A percentile compares a stretch with the other conserved stretches of the same genome.
Evolutionary conservation across 2,329 filamentous ascomycete species (phyloP).

Genomic region (Aspergillus sergii): DNA sequence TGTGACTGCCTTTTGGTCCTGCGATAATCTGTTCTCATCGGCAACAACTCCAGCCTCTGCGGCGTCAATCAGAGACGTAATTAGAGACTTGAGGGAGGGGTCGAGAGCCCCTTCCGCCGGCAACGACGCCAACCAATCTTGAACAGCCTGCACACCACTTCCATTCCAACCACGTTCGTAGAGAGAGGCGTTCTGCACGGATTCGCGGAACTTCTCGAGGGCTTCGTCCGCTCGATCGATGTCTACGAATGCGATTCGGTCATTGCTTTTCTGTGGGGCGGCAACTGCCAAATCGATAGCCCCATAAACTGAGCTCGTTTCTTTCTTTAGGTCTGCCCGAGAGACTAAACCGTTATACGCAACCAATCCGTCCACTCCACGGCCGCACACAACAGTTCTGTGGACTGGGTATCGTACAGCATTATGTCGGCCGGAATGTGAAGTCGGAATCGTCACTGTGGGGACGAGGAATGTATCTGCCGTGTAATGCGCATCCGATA

Average conservation of each 20-base stretch:
- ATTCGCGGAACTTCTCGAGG: slow-evolving; percentile 68
- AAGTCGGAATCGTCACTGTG: slow-evolving; percentile 68
- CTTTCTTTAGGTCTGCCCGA: slow-evolving; percentile 33
- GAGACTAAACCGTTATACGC: slow-evolving; percentile 37
- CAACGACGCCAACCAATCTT: slow-evolving; percentile 62
- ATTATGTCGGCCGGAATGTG: slow-evolving; percentile 65
- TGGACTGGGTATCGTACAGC: slow-evolving; percentile 82
- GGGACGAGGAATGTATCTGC: slow-evolving; percentile 74
- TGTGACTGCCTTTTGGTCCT: slow-evolving; percentile 34
- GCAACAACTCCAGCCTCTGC: slow-evolving; percentile 36
- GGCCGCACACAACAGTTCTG: slow-evolving; percentile 72
- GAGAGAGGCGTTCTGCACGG: slow-evolving; percentile 67
- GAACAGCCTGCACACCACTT: slow-evolving; percentile 68
- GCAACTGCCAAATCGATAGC: slow-evolving; percentile 52
- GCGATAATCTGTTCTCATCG: slow-evolving; percentile 32
- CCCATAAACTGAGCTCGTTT: slow-evolving; percentile 36
- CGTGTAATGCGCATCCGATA: slow-evolving; percentile 52
- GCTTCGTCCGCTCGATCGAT: slow-evolving; percentile 64
- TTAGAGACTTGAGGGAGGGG: slow-evolving; percentile 65
- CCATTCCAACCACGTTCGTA: slow-evolving; percentile 75
- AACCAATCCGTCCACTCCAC: slow-evolving; percentile 69
- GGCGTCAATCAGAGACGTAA: slow-evolving; percentile 64
- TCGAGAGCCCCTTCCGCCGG: slow-evolving; percentile 56
- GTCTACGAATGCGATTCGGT: slow-evolving; percentile 60
- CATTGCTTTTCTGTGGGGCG: slow-evolving; percentile 30